Base-by-base conservation (phyloP, 2,329 filamentous ascomycete species). In the Pseudogymnoascus sp. region DNA sequence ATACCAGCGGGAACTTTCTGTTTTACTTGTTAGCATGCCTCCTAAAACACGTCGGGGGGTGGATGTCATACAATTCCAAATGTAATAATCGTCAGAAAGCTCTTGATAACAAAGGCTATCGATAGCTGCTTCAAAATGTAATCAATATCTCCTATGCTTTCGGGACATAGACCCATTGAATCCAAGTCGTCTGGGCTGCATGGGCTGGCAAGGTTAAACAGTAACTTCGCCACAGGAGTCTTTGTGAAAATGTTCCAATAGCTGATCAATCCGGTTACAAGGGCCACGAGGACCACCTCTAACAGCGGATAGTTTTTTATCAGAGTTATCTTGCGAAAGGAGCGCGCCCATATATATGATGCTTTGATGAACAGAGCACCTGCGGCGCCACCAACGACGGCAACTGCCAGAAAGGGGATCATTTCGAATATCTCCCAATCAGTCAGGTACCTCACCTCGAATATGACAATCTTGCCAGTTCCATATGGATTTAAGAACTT, bases 361-460 rank as follows among this genome's bases (percentile, higher is more conserved):
- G 92, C 93, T 76, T 99, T 99, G 81, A 97, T 99, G 76, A 99
- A 99, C 1, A 97, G 76, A 1, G 95, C 95, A 13, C 95, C 95
- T 7, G 89, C 80, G 0, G 88, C 86, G 59, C 95, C 95, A 21
- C 95, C 95, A 35, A 97, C 77, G 10, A 95, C 78, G 8, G 95
- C 95, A 1, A 96, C 85, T n/a, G 93, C 75, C 61, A 96, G 86
- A 75, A 97, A 99, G 63, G 85, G 86, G 38, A 83, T 81, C 60
- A 99, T 82, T 75, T 99, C 95, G 72, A 97, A 97, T 71, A 91
- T 91, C 68, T 91, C 86, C 95, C 95, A 99, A 72, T 97, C 93
- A 1, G 87, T 84, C 10, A 90, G 75, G 72, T 97, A 99, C 10
- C 93, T 86, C 61, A 99, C 92, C 74, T 97, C 87, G 74, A 99